Evolutionary conservation across 1,284 basidiomycete species (phyloP).

Genomic region (Cryptococcus sp.): DNA sequence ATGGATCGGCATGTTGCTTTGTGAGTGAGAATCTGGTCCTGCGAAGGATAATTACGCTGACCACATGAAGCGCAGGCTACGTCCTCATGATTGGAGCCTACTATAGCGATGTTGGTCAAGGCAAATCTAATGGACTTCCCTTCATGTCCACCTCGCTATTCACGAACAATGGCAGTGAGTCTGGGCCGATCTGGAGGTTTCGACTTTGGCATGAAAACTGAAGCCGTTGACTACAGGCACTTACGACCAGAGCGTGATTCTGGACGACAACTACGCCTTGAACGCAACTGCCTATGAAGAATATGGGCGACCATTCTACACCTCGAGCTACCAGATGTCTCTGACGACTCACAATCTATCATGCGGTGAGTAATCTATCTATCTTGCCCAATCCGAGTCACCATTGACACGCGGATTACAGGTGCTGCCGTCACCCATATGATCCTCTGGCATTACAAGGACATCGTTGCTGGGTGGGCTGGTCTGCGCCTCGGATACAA

Average conservation of each 20-base stretch:
- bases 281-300: conserved; percentile 53
- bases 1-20: conserved; percentile 57
- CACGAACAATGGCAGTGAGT: conserved; percentile 49
- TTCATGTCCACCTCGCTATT: conserved; percentile 62
- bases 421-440: conserved; percentile 58
- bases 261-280: conserved; percentile 56
- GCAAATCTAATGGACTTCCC: conserved; percentile 49
- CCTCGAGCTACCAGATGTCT: conserved; percentile 60
- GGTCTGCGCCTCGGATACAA: conserved; percentile 55
- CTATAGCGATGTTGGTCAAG: conserved; percentile 54
- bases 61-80: conserved; percentile 4
- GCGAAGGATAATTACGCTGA: not conserved
- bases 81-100: conserved; percentile 49
- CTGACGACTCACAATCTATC: conserved; percentile 60
- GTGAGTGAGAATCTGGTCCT: not conserved
- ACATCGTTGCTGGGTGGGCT: conserved; percentile 57
- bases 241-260: conserved; percentile 59
- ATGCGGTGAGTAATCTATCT: conserved; percentile 45
- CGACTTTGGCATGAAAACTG: no score
- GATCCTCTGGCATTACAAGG: conserved; percentile 61
- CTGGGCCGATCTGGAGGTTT: not conserved
- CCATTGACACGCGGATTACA: not conserved
- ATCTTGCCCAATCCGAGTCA: not conserved
- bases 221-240: conserved; percentile 10
- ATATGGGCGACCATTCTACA: conserved; percentile 58